Evolutionary conservation across 2,329 filamentous ascomycete genomes (phyloP).

Genomic region (Aspergillus sp.): DNA sequence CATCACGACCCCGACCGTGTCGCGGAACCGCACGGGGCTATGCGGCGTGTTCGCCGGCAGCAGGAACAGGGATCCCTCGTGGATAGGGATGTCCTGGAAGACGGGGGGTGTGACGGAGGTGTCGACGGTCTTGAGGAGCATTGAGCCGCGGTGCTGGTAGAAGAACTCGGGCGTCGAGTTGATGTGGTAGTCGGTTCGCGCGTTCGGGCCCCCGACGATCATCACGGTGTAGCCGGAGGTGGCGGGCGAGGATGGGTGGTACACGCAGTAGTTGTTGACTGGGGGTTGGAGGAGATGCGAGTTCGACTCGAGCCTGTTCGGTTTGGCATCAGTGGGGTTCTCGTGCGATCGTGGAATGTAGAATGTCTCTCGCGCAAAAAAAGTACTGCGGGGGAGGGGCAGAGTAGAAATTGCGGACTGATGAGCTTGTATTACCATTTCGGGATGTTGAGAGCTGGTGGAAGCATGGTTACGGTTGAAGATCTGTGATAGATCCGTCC

Average conservation of each 20-base stretch:
- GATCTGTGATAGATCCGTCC: neutral
- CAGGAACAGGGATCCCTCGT: constrained; percentile 91
- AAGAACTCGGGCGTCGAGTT: constrained; percentile 97
- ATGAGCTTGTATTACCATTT: constrained; percentile 39
- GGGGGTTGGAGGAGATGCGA: constrained; percentile 89
- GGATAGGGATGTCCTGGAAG: constrained; percentile 84
- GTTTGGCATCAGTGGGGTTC: neutral
- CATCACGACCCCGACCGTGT: constrained; percentile 91
- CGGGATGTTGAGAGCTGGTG: constrained; percentile 45
- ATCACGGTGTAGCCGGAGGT: constrained; percentile 89
- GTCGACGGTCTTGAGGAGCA: constrained; percentile 92
- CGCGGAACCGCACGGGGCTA: constrained; percentile 87
- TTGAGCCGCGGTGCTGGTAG: constrained; percentile 91
- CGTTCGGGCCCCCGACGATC: constrained; percentile 95
- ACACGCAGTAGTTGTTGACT: constrained; percentile 97
- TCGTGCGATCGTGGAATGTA: neutral
- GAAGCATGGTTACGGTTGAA: constrained; percentile 27
- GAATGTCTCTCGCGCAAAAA: constrained; percentile 3
- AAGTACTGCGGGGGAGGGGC: constrained; percentile 18
- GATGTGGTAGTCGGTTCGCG: constrained; percentile 97
- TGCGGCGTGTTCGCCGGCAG: constrained; percentile 93
- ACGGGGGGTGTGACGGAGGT: constrained; percentile 47
- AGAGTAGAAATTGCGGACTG: neutral
- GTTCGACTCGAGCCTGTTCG: constrained; percentile 79
- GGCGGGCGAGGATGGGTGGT: constrained; percentile 64